These are phyloP conservation scores for Globisporangium ultimum DNA, from an alignment of 352 stramenopile genomes.

Conservation along the genomic window DNA sequence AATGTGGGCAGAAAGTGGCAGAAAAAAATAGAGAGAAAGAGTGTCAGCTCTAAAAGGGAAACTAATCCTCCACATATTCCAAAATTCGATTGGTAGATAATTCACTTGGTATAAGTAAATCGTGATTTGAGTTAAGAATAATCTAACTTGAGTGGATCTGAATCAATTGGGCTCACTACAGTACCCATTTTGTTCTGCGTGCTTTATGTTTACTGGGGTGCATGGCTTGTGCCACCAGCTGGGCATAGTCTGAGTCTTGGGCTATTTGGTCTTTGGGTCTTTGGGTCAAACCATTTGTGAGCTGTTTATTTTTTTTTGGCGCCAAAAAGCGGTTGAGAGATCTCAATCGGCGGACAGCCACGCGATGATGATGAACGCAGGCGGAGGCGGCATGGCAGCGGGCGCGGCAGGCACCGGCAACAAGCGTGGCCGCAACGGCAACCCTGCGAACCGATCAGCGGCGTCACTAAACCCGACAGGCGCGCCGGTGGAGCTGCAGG, in stretches of 20 bases:
- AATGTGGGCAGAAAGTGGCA: background rate
- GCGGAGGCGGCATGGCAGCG: conserved; percentile 3
- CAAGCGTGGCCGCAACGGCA: conserved; percentile 41
- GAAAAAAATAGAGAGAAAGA: background rate
- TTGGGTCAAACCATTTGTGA: background rate
- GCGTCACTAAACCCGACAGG: conserved; percentile 33
- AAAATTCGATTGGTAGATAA: background rate
- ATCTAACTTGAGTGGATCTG: no score
- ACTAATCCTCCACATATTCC: background rate
- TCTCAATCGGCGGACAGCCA: background rate
- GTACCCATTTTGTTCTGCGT: background rate
- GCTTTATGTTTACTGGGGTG: no score
- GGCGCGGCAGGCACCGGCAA: conserved; percentile 11
- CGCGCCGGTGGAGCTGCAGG: conserved; percentile 48
- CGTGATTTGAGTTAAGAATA: no score
- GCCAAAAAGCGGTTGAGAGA: background rate
- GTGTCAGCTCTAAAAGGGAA: background rate
- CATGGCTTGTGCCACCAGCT: no score
- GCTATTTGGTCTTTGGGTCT: background rate
- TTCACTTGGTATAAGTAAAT: no score
- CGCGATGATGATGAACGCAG: conserved; percentile 15
- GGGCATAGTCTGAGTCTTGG: background rate
- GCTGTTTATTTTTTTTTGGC: background rate
- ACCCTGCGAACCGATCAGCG: conserved; percentile 6
- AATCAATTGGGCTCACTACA: no score